Percentiles rank a stretch among this genome's conserved stretches.
These are phyloP conservation scores for Taphrina flavorubra DNA, from an alignment of 1,139 yeast species.

Conservation along the genomic window DNA sequence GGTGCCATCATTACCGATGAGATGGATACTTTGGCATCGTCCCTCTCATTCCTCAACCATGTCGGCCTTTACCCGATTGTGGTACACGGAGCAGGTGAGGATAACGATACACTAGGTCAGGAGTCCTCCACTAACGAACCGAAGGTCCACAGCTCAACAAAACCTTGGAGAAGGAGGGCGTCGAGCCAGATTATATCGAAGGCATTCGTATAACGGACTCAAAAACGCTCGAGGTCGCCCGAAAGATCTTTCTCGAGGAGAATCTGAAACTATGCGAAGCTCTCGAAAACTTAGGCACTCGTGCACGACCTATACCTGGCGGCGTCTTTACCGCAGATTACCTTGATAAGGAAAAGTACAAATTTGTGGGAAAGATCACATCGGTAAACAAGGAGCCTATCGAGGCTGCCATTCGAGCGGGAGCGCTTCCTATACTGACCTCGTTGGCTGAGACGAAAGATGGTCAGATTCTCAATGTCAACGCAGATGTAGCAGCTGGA, in stretches of 20 bases:
- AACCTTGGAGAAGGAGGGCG: slow-evolving; percentile 88
- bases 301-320: slow-evolving; percentile 97
- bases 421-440: slow-evolving; percentile 93
- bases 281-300: slow-evolving; percentile 92
- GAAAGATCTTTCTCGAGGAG: slow-evolving; percentile 93
- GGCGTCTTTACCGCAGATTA: slow-evolving; percentile 96
- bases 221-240: slow-evolving; percentile 92
- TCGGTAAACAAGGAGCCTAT: slow-evolving; percentile 88
- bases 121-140: not conserved
- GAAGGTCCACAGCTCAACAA: slow-evolving; percentile 91
- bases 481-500: slow-evolving; percentile 99
- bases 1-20: slow-evolving; percentile 98
- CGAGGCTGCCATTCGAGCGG: slow-evolving; percentile 94
- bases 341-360: slow-evolving; percentile 86
- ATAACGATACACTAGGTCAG: not conserved
- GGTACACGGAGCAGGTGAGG: slow-evolving; percentile 83
- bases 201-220: slow-evolving; percentile 97
- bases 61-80: slow-evolving; percentile 97
- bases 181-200: slow-evolving; percentile 93
- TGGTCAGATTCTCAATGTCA: slow-evolving; percentile 94
- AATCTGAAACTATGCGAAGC: slow-evolving; percentile 94
- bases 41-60: slow-evolving; percentile 93
- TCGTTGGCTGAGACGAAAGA: slow-evolving; percentile 95
- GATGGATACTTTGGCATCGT: slow-evolving; percentile 88
- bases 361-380: slow-evolving; percentile 87